A percentile compares a stretch with the other conserved stretches of the same genome.
Evolutionary conservation across 192 early-diverging fungal genomes (phyloP).

Genomic region (Umbelopsis vinacea): DNA sequence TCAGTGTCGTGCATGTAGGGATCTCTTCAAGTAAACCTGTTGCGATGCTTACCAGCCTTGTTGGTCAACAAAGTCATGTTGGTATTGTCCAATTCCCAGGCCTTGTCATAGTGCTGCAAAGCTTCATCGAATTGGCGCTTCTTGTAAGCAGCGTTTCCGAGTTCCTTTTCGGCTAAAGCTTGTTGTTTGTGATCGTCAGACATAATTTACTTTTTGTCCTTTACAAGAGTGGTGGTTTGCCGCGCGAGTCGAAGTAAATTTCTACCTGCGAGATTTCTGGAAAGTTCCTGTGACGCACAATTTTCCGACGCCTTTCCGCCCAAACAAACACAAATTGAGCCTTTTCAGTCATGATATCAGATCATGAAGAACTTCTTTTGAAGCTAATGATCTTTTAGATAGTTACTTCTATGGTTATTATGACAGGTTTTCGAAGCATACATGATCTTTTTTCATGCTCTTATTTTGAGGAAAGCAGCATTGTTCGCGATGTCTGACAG

Average conservation of each 20-base stretch:
- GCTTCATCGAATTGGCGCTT: conserved; percentile 89
- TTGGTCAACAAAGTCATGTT: conserved; percentile 95
- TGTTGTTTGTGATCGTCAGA: conserved; percentile 61
- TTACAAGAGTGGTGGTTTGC: background rate
- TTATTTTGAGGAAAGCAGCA: too few species aligned
- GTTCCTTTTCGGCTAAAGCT: conserved; percentile 78
- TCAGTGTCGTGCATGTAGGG: too few species aligned
- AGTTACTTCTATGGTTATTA: too few species aligned
- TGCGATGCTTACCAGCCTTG: conserved; percentile 73
- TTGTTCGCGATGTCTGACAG: too few species aligned
- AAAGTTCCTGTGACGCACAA: conserved; percentile 22
- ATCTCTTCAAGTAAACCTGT: too few species aligned
- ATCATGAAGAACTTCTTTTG: background rate
- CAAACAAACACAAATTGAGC: background rate
- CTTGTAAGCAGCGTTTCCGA: conserved; percentile 93
- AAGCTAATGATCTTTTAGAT: too few species aligned
- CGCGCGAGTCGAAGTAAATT: background rate
- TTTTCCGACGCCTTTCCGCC: background rate
- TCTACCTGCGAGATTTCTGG: background rate
- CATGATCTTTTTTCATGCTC: too few species aligned
- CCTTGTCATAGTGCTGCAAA: conserved; percentile 86
- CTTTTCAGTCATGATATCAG: background rate
- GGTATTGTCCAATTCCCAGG: conserved; percentile 86
- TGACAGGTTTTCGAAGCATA: too few species aligned
- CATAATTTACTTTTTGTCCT: conserved; percentile 29